Evolutionary conservation across 208 protist species (phyloP).

Genomic region (Acanthamoeba healyi): DNA sequence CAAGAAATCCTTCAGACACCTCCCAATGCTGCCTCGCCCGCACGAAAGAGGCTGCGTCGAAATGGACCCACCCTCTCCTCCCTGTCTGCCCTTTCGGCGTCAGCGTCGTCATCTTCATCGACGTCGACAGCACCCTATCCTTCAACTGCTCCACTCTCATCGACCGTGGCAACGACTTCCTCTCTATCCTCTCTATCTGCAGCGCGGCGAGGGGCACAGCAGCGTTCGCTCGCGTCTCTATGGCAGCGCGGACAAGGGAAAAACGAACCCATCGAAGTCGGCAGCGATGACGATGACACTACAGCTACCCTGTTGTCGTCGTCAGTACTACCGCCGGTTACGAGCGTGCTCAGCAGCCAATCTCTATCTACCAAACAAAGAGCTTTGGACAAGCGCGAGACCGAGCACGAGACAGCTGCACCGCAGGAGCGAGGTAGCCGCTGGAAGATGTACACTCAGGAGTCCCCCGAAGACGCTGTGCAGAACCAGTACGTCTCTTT

Average conservation of each 20-base stretch:
- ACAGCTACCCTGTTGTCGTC: background rate
- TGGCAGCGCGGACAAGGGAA: background rate
- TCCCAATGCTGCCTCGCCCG: background rate
- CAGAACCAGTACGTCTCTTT: background rate
- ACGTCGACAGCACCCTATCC: background rate
- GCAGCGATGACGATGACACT: background rate
- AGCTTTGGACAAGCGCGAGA: background rate
- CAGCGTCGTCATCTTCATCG: slow-evolving; percentile 4
- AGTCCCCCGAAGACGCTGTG: background rate
- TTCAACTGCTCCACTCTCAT: background rate
- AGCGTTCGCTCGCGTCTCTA: background rate
- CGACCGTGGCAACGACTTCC: background rate
- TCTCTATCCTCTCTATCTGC: background rate
- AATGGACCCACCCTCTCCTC: slow-evolving; percentile 21
- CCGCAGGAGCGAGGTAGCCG: slow-evolving; percentile 6
- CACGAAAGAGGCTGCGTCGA: background rate
- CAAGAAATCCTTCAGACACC: slow-evolving; percentile 6
- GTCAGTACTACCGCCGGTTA: background rate
- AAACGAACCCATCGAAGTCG: background rate
- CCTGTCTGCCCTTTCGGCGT: slow-evolving; percentile 2
- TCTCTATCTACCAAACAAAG: background rate
- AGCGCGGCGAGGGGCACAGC: background rate
- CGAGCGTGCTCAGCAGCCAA: background rate
- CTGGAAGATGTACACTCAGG: slow-evolving; percentile 54
- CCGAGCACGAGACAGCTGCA: background rate